Evolutionary conservation across 495 filamentous ascomycete species (phyloP).

Genomic region (Tuber umbilicatum): DNA sequence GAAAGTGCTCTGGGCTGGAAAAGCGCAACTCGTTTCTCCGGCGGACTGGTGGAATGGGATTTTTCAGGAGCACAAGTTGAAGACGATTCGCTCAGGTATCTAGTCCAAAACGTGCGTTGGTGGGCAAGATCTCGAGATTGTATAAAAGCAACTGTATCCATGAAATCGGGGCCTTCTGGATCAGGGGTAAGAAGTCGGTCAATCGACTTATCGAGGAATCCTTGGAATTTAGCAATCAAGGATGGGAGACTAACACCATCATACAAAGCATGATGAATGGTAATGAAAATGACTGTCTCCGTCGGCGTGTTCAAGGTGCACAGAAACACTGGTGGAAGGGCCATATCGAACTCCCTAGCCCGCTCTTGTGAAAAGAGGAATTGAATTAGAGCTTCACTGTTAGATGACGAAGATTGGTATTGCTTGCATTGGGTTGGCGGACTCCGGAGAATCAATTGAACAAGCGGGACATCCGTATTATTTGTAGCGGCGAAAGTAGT

Average conservation of each 20-base stretch:
- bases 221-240: conserved; percentile 47
- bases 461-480: conserved; percentile 46
- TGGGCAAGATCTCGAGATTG: conserved; percentile 22
- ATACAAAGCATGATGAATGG: conserved; percentile 59
- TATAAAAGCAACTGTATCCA: conserved; percentile 41
- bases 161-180: conserved; percentile 18
- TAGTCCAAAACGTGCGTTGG: conserved; percentile 51
- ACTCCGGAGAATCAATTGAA: conserved; percentile 50
- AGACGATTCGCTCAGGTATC: conserved; percentile 46
- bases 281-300: conserved; percentile 44
- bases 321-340: conserved; percentile 38
- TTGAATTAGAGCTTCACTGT: conserved; percentile 15
- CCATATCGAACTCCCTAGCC: conserved; percentile 20
- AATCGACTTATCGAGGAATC: conserved; percentile 40
- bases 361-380: conserved; percentile 30
- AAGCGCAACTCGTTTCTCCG: conserved; percentile 42
- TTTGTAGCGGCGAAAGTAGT: conserved; percentile 54
- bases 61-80: conserved; percentile 24
- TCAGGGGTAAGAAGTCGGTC: conserved; percentile 24
- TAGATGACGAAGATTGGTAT: conserved; percentile 19
- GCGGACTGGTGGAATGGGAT: not conserved
- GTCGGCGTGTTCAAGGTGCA: conserved; percentile 28
- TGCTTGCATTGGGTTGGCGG: conserved; percentile 25
- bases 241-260: conserved; percentile 54
- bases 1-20: conserved; percentile 43